Evolutionary conservation across 345 rosid species (phyloP).

Genomic region (Clarkia xantiana): DNA sequence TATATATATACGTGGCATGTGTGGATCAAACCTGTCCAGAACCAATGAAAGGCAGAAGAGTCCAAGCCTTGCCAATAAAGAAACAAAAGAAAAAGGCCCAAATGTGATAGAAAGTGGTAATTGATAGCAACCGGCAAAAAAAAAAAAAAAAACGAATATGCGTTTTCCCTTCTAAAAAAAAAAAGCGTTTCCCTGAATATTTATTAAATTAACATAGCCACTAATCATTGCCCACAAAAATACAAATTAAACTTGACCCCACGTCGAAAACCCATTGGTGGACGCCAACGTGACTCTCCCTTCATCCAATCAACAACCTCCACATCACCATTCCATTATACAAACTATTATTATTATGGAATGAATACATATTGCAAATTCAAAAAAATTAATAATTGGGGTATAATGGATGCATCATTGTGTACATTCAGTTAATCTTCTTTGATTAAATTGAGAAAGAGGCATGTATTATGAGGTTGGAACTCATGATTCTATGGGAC

Average conservation of each 20-base stretch:
- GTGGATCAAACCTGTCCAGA: conserved; percentile 10
- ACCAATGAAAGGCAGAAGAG: not conserved
- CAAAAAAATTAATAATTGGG: not conserved
- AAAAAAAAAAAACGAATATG: conserved; percentile 4
- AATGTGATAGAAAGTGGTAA: conserved; percentile 2
- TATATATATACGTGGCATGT: conserved; percentile 2
- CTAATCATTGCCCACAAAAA: conserved; percentile 11
- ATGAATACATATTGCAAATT: not conserved
- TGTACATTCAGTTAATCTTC: too few relatives aligned
- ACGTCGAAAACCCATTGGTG: conserved; percentile 6
- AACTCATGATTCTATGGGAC: too few relatives aligned
- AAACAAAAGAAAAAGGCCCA: not conserved
- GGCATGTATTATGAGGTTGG: too few relatives aligned
- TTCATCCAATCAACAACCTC: conserved; percentile 3
- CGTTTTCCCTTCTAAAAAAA: not conserved
- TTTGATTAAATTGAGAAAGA: too few relatives aligned
- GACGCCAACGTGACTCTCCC: conserved; percentile 4
- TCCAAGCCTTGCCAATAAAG: not conserved
- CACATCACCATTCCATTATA: conserved; percentile 2
- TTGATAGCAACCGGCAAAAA: not conserved
- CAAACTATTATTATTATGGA: not conserved
- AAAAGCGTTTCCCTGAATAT: too few relatives aligned
- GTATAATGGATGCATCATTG: not conserved
- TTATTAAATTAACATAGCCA: conserved; percentile 1
- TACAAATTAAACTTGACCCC: conserved; percentile 8